These are phyloP conservation scores for Mollisiaceae sp. DNA, from an alignment of 2,329 filamentous ascomycete species.

Conservation along the genomic window DNA sequence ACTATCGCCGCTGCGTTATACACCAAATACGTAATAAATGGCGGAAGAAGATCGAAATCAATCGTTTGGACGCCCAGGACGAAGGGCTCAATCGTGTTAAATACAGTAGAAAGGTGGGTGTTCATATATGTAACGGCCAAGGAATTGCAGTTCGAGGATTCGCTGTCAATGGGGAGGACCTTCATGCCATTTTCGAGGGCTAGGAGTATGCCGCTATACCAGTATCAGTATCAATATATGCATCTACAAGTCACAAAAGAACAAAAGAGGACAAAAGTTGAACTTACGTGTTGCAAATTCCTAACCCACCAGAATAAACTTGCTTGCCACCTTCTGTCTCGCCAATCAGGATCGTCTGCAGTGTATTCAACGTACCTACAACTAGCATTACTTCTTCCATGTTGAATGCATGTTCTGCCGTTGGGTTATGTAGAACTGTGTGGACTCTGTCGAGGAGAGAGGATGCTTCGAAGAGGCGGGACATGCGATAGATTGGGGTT, in stretches of 20 bases:
- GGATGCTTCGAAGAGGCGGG: conserved; percentile 30
- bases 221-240: conserved; percentile 18
- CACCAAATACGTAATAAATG: conserved; percentile 28
- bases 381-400: conserved; percentile 29
- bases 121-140: conserved; percentile 20
- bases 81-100: conserved; percentile 25
- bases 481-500: conserved; percentile 25
- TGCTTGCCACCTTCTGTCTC: conserved; percentile 19
- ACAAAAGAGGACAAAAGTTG: background rate
- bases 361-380: conserved; percentile 21
- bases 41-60: conserved; percentile 27
- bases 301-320: conserved; percentile 23
- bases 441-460: conserved; percentile 32
- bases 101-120: conserved; percentile 20
- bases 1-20: conserved; percentile 30
- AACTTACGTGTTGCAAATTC: conserved; percentile 29
- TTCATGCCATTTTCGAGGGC: conserved; percentile 31
- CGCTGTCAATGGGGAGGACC: conserved; percentile 9
- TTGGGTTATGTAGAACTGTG: conserved; percentile 23
- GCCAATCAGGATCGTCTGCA: conserved; percentile 25
- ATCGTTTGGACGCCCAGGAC: conserved; percentile 15
- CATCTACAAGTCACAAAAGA: too few species aligned
- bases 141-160: conserved; percentile 21
- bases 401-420: conserved; percentile 22
- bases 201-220: conserved; percentile 27